Base-by-base conservation (phyloP, 805 yeast species). In the Starmerella sp. region DNA sequence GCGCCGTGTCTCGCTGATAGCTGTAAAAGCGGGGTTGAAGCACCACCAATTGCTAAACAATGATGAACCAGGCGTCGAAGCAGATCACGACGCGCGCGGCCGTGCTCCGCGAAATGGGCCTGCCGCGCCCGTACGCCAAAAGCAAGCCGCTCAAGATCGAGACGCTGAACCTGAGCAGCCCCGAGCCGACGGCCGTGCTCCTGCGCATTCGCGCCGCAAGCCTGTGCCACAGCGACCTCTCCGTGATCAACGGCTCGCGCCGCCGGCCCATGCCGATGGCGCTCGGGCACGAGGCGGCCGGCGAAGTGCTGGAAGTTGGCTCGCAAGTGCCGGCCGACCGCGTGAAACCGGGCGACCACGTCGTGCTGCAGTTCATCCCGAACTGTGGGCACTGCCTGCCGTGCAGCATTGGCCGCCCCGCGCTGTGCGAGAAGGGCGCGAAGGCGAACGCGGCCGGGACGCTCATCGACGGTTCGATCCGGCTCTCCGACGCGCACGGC, bases 201-300 rank as follows among this genome's bases (percentile, higher is more conserved):
- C 86, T 93, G 70, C 85, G 87, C 72, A 73, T 93, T 57, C 76
- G 75, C 50, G 78, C 85, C 73, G 87, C 97, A 32, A 97, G 97
- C 70, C 96, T 93, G 45, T 93, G 98, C 71, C 97, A 93, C 75
- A 93, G 97, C 44, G 98, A 93, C 70, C 97, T 97, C 35, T 93
- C 84, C 75, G 91, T 97, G 11, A 77, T 93, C 63, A 84, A 95
- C 51, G 98, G 97, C 58, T 79, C 76, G 56, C 93, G 97, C 53
- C 96, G 90, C 74, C 97, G 97, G 64, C 87, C 85, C 5, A 91
- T 93, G 80, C 98, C 98, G 15, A 84, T 82, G 39, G 75, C 93
- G 57, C 76, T 93, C 66, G 98, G 98, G 58, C 98, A 93, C 72
- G 98, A 93, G 72, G 97, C 97, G 72, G 96, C 96, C 38, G 98